Evolutionary conservation across 2,329 filamentous ascomycete genomes (phyloP), one percentile per base, ranked within the genome.

Genomic region (Penicillium sp.): DNA sequence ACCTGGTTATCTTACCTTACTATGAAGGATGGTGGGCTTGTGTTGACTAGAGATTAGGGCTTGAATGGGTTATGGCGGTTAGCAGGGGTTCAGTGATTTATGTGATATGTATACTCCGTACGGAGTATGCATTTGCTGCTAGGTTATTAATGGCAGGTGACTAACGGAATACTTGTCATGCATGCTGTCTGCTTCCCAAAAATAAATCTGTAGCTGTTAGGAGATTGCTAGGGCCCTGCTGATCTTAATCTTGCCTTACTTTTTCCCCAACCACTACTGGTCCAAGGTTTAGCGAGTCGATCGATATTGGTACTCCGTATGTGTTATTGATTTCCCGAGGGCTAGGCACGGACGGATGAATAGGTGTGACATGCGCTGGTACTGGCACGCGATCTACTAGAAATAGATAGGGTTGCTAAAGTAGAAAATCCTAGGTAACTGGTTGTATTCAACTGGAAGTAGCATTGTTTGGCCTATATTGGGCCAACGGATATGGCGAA

Each of bases 181-280:
- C 29, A 44, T 45, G 9, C 1, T 44, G 21, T 35, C 31, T 45
- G 35, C 33, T 29, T 43, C 29, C 52, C 52, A 54, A 54, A 49
- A 49, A 54, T 54, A 54, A 52, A 9, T 17, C 9, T 31, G 25
- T n/a, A 19, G 17, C 33, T 19, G 23, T 15, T 52, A 19, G 19
- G 49, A 52, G 15, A 35, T 54, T 54, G 35, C 29, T 17, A 25
- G 17, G 29, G 27, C 21, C 19, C 19, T 41, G 44, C 44, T 49
- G 44, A 42, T 55, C 52, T 42, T 55, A 23, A 55, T 53, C 19
- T 49, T 49, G 19, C 25, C 21, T 49, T 49, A 6, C 10, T 31
- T 33, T 45, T 35, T n/a, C 12, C 12, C 6, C 31, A 23, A 17
- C 44, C 29, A 48, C 21, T 10, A 23, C 10, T 29, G n/a, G 25